Percentiles rank a stretch among this genome's conserved stretches.
phyloP scores from a whole-genome alignment of 129 eudicot genomes.

The Dittrichia graveolens region DNA sequence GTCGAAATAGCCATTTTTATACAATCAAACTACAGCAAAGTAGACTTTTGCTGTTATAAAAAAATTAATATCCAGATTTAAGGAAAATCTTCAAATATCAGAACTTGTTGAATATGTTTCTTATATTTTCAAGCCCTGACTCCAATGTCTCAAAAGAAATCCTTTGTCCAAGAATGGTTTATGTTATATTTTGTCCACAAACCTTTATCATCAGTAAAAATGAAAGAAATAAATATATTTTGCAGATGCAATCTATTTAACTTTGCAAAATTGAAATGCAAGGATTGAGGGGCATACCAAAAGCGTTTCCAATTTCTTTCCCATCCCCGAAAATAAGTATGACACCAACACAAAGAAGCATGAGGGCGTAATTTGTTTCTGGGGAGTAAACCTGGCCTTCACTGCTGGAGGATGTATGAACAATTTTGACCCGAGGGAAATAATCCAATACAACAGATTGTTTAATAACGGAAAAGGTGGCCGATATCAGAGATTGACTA shows the following conservation, averaged over 20 bases:
- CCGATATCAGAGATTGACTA: slow-evolving; percentile 74
- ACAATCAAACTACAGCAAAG: no score
- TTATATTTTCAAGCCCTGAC: no score
- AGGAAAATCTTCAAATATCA: no score
- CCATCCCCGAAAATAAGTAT: slow-evolving; percentile 68
- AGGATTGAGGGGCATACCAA: slow-evolving; percentile 41
- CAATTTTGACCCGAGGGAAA: slow-evolving; percentile 72
- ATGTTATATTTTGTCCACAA: no score
- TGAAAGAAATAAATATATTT: no score
- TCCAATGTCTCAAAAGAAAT: no score
- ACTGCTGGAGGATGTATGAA: slow-evolving; percentile 65
- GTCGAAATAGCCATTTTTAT: no score
- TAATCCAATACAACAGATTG: slow-evolving; percentile 72
- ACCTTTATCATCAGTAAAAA: no score
- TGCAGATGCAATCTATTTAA: neutral
- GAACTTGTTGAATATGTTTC: no score
- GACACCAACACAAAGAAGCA: slow-evolving; percentile 69
- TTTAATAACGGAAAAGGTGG: slow-evolving; percentile 70
- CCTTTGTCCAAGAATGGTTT: no score
- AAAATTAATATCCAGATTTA: no score
- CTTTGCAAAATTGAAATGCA: neutral
- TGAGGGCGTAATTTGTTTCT: slow-evolving; percentile 67
- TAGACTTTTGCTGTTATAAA: no score
- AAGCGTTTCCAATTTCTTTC: slow-evolving; percentile 69
- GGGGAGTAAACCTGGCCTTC: slow-evolving; percentile 86